Base-by-base conservation (phyloP, 768 basidiomycete genomes). In the Kwoniella botswanensis region DNA sequence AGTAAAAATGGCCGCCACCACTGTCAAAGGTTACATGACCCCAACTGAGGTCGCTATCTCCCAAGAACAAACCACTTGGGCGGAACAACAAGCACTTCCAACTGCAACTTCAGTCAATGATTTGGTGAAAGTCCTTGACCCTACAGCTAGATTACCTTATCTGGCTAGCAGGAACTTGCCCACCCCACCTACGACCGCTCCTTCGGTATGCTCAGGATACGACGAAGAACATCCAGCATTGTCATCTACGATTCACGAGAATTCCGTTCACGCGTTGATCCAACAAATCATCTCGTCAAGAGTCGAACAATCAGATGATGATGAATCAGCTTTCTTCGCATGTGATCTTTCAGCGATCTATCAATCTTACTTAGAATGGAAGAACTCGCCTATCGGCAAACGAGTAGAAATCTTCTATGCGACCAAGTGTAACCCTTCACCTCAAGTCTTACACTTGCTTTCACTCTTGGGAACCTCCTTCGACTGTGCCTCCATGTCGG, bases 351-450 rank as follows among this genome's bases (percentile, higher is more conserved):
- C 90, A 75, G 88, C 91, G 74, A 91, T 98, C 4, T 97, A 92
- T 82, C 86, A 85, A 64, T 94, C 96, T 81, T 91, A 93, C 77
- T 86, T 89, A 77, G 88, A 93, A 63, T 99, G 96, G 96, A 86
- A 86, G 68, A 82, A 85, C 18, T 87, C 87, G 73, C 87, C 82
- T 4, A 76, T 99, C n/a, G 84, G 84, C 21, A 91, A 93, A 3
- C 88, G 92, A 65, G 89, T 98, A n/a, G 90, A 93, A 74, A 94
- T 94, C 12, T 96, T 92, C 85, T 98, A 95, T 84, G 96, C 97
- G 70, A 89, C 98, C 80, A 99, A 99, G 86, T 97, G 94, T 85
- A 99, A 99, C 86, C 96, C 97, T 22, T 96, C 98, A 79, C 94
- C 94, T 3, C 93, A 93, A 79, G 90, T 99, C 68, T 87, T 98